These are phyloP conservation scores for Populus simonii DNA, from an alignment of 345 rosid genomes.

Conservation along the genomic window DNA sequence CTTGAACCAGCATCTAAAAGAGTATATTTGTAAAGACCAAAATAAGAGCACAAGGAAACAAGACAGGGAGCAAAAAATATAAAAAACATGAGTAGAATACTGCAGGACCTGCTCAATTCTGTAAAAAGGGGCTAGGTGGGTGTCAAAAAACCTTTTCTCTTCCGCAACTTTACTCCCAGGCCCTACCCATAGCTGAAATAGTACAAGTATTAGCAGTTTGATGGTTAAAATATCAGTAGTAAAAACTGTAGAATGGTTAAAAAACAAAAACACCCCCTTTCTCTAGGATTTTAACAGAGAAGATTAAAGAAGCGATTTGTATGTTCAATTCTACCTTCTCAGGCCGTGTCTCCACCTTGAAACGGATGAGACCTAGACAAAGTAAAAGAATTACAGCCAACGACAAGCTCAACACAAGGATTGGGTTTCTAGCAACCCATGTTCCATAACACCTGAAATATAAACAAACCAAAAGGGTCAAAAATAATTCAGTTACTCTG, in stretches of 20 bases:
- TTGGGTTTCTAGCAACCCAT: constrained; percentile 90
- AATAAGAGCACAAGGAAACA: constrained; percentile 3
- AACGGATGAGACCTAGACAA: constrained; percentile 79
- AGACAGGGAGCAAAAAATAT: constrained; percentile 1
- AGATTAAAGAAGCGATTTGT: not conserved
- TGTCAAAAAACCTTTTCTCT: constrained; percentile 87
- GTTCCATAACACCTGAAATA: constrained; percentile 78
- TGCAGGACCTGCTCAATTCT: constrained; percentile 86
- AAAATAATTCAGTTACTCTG: constrained; percentile 11
- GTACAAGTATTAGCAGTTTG: constrained; percentile 16
- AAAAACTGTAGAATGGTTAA: not conserved
- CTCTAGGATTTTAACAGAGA: not conserved
- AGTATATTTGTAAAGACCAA: not conserved
- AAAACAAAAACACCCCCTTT: not conserved
- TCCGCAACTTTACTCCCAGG: constrained; percentile 91
- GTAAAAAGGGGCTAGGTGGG: constrained; percentile 88
- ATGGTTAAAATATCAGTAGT: not conserved
- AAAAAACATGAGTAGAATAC: not conserved
- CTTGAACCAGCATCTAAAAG: not conserved
- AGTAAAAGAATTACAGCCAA: constrained; percentile 66
- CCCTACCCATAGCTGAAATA: constrained; percentile 94
- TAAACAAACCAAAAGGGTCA: constrained; percentile 12
- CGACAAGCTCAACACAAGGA: constrained; percentile 61
- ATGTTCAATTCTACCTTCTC: constrained; percentile 60
- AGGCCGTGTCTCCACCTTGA: constrained; percentile 96